These are phyloP conservation scores for Meyerozyma guilliermondii DNA, from an alignment of 1,139 yeast species.

Conservation along the genomic window DNA sequence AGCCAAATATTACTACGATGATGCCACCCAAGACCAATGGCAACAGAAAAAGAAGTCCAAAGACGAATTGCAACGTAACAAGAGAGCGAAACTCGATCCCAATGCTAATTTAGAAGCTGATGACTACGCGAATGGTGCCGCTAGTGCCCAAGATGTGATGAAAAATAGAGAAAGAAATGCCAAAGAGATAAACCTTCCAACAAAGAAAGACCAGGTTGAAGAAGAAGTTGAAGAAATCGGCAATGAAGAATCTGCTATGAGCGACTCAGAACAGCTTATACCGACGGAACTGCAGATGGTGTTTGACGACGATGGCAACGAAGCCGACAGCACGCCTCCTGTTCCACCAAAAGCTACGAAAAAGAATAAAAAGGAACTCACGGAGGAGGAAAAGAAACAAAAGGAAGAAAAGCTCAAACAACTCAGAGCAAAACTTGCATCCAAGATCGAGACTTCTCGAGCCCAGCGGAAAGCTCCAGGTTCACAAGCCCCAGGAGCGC, in stretches of 20 bases:
- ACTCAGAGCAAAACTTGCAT: slow-evolving; percentile 67
- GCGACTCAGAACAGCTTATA: slow-evolving; percentile 13
- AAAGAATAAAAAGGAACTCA: slow-evolving; percentile 24
- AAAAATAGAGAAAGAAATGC: slow-evolving; percentile 53
- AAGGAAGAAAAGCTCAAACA: slow-evolving; percentile 55
- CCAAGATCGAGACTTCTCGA: slow-evolving; percentile 62
- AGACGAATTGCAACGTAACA: slow-evolving; percentile 56
- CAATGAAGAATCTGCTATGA: slow-evolving; percentile 13
- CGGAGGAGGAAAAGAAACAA: slow-evolving; percentile 44
- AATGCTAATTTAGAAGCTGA: slow-evolving; percentile 44
- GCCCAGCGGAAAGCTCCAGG: slow-evolving; percentile 93
- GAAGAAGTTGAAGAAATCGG: slow-evolving; percentile 10
- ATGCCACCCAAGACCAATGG: slow-evolving; percentile 84
- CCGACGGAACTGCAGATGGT: slow-evolving; percentile 43
- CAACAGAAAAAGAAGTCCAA: slow-evolving; percentile 73
- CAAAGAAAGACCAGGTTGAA: slow-evolving; percentile 10
- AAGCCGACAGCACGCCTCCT: slow-evolving; percentile 20
- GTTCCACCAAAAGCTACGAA: slow-evolving; percentile 15
- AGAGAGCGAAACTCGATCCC: slow-evolving; percentile 75
- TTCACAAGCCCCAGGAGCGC: slow-evolving; percentile 71
- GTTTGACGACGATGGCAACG: slow-evolving; percentile 79
- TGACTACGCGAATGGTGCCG: slow-evolving; percentile 29
- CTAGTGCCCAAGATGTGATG: slow-evolving; percentile 66
- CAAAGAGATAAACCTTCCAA: slow-evolving; percentile 54
- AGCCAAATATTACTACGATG: slow-evolving; percentile 84